Evolutionary conservation across 257 asterid genomes (phyloP), one percentile per base, ranked within the genome.

Genomic region (Primulina eburnea): DNA sequence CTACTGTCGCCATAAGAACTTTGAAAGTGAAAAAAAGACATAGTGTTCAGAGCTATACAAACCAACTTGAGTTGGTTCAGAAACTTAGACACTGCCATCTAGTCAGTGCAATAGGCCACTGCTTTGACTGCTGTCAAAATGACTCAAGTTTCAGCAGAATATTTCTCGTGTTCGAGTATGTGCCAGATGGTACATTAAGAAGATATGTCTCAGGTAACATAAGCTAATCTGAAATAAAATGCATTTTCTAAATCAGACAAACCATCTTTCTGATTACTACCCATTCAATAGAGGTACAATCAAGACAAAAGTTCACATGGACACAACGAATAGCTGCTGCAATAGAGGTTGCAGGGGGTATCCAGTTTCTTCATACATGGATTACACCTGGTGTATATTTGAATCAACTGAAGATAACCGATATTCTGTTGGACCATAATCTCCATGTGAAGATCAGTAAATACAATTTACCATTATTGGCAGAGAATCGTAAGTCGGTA

Each of bases 321-420:
- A 76, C 83, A 20, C 93, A 85, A 50, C 79, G 98, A 79, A 83
- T 87, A 76, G 78, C 85, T 18, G 92, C 98, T 55, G 89, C 78
- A 16, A 84, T 85, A 71, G 97, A 92, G 69, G 76, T 88, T 1
- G 97, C 95, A 0, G 77, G 75, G 74, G 97, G 95, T 2, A 83
- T 92, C 65, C 95, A 84, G 67, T 92, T 90, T 84, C 96, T 92
- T 52, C 97, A 92, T 61, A 90, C 97, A 4, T 97, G 98, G 53
- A 84, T 78, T 35, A 92, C 88, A 20, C 97, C 96, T 0, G 97
- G 97, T 4, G 79, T 87, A 8, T 88, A 82, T 82, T 75, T 91
- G 3, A 92, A 87, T 70, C 61, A 70, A 17, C 75, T 92, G 65
- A 88, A 84, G 69, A 88, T 92, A 72, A 88, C 90, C 17, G 96